These are phyloP conservation scores for Alliaria petiolata DNA, from an alignment of 345 rosid genomes.

Conservation along the genomic window DNA sequence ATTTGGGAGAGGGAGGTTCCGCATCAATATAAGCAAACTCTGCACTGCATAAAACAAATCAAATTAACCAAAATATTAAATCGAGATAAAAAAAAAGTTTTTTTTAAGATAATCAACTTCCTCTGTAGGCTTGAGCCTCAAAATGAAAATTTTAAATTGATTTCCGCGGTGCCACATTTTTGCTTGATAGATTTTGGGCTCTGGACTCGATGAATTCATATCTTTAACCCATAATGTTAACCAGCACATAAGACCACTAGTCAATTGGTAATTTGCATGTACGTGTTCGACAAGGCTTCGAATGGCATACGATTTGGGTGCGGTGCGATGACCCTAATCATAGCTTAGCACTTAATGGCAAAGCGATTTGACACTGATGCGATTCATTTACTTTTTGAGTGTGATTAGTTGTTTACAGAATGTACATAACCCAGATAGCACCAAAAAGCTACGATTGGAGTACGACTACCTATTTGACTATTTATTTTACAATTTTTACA, in stretches of 20 bases:
- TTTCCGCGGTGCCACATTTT: neutral
- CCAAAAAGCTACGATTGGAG: no score
- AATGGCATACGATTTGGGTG: no score
- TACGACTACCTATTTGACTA: no score
- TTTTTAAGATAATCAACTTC: neutral
- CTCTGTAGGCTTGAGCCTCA: neutral
- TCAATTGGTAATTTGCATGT: neutral
- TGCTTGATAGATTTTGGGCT: neutral
- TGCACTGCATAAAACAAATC: neutral
- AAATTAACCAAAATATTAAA: neutral
- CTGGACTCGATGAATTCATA: neutral
- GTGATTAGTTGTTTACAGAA: no score
- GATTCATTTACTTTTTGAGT: no score
- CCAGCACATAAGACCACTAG: neutral
- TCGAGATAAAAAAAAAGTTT: neutral
- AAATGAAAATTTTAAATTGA: neutral
- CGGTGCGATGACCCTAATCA: no score
- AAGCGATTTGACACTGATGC: no score
- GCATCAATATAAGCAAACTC: neutral
- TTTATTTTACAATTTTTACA: no score
- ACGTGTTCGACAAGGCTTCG: neutral
- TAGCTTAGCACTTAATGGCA: no score
- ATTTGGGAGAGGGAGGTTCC: neutral
- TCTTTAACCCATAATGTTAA: slow-evolving; percentile 7
- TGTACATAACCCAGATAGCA: no score